These are phyloP conservation scores for Rhodocollybia butyracea DNA, from an alignment of 768 basidiomycete species.

Conservation along the genomic window DNA sequence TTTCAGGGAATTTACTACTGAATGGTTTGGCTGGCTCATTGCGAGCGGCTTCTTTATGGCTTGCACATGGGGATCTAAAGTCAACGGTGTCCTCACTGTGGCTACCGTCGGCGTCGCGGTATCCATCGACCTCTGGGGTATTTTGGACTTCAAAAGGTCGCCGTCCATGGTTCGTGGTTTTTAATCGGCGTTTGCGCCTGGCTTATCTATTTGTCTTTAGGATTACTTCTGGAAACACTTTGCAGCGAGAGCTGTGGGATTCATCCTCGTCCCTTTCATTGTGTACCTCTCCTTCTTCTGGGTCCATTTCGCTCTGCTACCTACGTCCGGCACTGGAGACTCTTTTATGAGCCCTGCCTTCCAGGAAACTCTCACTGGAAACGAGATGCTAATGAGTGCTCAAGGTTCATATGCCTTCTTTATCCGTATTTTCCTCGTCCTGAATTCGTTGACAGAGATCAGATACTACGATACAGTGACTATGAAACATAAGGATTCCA, in stretches of 20 bases:
- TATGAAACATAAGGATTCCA: conserved; percentile 89
- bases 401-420: conserved; percentile 59
- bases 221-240: conserved; percentile 91
- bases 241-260: conserved; percentile 72
- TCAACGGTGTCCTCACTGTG: conserved; percentile 94
- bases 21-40: conserved; percentile 95
- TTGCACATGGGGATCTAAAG: conserved; percentile 96
- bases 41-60: conserved; percentile 92
- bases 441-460: conserved; percentile 57
- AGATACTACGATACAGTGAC: conserved; percentile 89
- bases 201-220: conserved; percentile 33
- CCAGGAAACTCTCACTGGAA: conserved; percentile 92
- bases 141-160: conserved; percentile 74
- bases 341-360: conserved; percentile 97
- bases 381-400: conserved; percentile 87
- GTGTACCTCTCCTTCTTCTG: conserved; percentile 97
- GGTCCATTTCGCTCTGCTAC: conserved; percentile 88
- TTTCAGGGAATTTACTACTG: conserved; percentile 74
- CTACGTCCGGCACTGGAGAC: conserved; percentile 88
- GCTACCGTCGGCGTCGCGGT: conserved; percentile 87
- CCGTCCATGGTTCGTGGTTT: conserved; percentile 58
- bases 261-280: conserved; percentile 86
- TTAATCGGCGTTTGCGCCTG: neutral
- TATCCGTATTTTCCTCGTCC: neutral
- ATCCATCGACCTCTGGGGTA: conserved; percentile 89